These are phyloP conservation scores for Solanum chmielewskii DNA, from an alignment of 257 asterid genomes.

Conservation along the genomic window DNA sequence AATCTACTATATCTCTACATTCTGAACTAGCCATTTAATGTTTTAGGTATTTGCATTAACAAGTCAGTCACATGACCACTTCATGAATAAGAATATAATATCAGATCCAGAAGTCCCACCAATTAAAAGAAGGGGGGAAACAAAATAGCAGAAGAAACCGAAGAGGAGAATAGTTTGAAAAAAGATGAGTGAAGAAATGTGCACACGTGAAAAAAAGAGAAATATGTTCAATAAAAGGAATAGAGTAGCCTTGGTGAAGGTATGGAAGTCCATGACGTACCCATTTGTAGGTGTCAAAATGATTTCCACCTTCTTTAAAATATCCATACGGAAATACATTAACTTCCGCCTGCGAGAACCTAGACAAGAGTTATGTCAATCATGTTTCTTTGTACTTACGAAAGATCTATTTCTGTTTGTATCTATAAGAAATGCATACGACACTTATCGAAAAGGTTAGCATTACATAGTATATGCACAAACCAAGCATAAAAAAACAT, in stretches of 20 bases:
- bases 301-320: too few species aligned
- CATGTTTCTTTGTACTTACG: not conserved
- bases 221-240: too few species aligned
- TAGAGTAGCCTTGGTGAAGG: too few species aligned
- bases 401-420: not conserved
- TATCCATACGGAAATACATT: too few species aligned
- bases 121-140: not conserved
- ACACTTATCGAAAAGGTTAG: not conserved
- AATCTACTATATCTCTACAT: too few species aligned
- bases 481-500: not conserved
- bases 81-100: not conserved
- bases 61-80: not conserved
- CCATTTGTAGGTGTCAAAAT: constrained; percentile 32
- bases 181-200: too few species aligned
- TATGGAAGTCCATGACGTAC: constrained; percentile 19
- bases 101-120: not conserved
- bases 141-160: not conserved
- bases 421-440: not conserved
- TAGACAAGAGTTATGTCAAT: too few species aligned
- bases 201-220: too few species aligned
- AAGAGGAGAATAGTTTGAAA: not conserved
- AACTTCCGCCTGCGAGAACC: too few species aligned
- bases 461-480: not conserved
- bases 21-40: not conserved
- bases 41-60: not conserved